Evolutionary conservation across 129 eudicot species (phyloP).

Genomic region (Flaveria brownii): DNA sequence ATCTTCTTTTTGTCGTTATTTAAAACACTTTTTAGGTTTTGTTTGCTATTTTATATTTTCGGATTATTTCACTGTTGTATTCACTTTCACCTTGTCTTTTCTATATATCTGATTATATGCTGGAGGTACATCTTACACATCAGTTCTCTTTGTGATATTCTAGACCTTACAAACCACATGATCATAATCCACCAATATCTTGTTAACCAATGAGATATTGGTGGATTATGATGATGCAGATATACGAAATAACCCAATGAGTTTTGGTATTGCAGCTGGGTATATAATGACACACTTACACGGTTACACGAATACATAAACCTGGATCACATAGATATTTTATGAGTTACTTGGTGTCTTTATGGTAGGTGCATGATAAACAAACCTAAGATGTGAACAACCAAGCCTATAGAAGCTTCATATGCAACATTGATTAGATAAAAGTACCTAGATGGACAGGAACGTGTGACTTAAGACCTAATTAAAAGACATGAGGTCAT

Average conservation of each 20-base stretch:
- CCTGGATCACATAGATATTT: background rate
- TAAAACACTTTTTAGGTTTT: background rate
- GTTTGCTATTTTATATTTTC: background rate
- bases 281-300: too few species aligned
- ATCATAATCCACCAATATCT: too few species aligned
- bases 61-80: background rate
- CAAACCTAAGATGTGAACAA: conserved; percentile 12
- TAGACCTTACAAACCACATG: too few species aligned
- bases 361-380: conserved; percentile 17
- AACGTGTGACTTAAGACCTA: background rate
- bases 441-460: conserved; percentile 1
- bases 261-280: too few species aligned
- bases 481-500: background rate
- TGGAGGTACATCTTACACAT: background rate
- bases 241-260: too few species aligned
- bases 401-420: conserved; percentile 17
- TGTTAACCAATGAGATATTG: too few species aligned
- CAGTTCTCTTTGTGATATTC: too few species aligned
- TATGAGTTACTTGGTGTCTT: background rate
- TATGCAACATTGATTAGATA: conserved; percentile 5
- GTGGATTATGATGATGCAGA: too few species aligned
- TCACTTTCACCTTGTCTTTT: background rate
- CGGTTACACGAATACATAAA: too few species aligned
- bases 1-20: background rate
- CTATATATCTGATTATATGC: background rate